Base-by-base conservation (phyloP, 2,329 filamentous ascomycete genomes). In the Aspergillus fischeri region DNA sequence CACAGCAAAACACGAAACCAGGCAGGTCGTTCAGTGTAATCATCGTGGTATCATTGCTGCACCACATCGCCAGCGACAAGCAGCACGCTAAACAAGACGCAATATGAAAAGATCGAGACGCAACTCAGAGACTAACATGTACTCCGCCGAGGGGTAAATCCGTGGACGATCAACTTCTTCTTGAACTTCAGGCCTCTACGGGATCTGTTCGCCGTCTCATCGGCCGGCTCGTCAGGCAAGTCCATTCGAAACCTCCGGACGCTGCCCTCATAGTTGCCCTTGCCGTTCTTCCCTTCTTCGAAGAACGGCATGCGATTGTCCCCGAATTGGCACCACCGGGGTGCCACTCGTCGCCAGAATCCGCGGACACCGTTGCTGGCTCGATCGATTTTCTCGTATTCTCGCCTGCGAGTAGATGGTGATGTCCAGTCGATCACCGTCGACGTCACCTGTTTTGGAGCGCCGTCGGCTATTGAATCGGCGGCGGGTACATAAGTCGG, bases 311-410 rank as follows among this genome's bases (percentile, higher is more conserved):
- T 69, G 14, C 75, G 66, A 4, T 64, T 63, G 14, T 70, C 63
- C 4, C 66, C 64, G 11, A 67, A 61, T 29, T 72, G 73, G 55
- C 74, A 73, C 69, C 75, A 77, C 45, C 68, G 67, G 0, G 77
- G 77, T 3, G 75, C 73, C 4, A 77, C 68, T 7, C 71, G 70
- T 0, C 75, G 69, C 71, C 76, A 75, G 6, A 78, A 60, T 2
- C 77, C 76, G 1, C 76, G 70, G 3, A 79, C 60, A 3, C 77
- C 77, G 21, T 67, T 72, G 56, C 67, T 73, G 49, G 73, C 73
- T 10, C 75, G 73, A 65, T 77, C 72, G 79, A 85, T 75, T 82
- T 86, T 66, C 85, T 84, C 71, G 55, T 80, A 79, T 60, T 79
- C 76, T 21, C 69, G 70, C 8, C 74, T 67, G 10, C 77, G 73